These are phyloP conservation scores for Phascolomyces articulosus DNA, from an alignment of 371 early-diverging fungal species.

Conservation along the genomic window DNA sequence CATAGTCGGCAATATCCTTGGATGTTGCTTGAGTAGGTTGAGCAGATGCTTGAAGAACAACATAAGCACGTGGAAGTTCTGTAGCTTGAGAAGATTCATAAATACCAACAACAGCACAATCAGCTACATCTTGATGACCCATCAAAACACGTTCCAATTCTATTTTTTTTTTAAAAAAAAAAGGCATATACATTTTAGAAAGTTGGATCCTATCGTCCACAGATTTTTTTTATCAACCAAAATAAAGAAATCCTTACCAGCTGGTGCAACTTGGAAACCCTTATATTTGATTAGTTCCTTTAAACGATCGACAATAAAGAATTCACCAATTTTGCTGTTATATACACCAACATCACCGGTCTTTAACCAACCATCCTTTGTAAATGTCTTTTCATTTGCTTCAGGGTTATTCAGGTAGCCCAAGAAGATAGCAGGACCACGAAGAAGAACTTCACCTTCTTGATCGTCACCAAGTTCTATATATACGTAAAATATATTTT, in stretches of 20 bases:
- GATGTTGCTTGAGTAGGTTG: slow-evolving; percentile 24
- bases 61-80: slow-evolving; percentile 79
- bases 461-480: slow-evolving; percentile 59
- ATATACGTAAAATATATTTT: neutral
- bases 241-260: slow-evolving; percentile 23
- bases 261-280: slow-evolving; percentile 79
- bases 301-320: slow-evolving; percentile 72
- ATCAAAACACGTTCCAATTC: slow-evolving; percentile 82
- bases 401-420: slow-evolving; percentile 71
- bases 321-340: slow-evolving; percentile 54
- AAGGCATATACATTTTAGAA: neutral
- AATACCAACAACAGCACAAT: slow-evolving; percentile 76
- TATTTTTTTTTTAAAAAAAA: neutral
- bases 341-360: slow-evolving; percentile 85
- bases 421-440: slow-evolving; percentile 85
- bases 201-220: no score
- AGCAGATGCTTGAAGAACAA: slow-evolving; percentile 55
- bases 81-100: slow-evolving; percentile 61
- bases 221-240: neutral
- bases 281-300: slow-evolving; percentile 83
- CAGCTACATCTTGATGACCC: slow-evolving; percentile 66
- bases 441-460: slow-evolving; percentile 76
- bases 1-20: slow-evolving; percentile 44
- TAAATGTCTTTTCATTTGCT: slow-evolving; percentile 75
- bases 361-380: slow-evolving; percentile 74